These are phyloP conservation scores for Flaveria bidentis DNA, from an alignment of 129 eudicot species.

Conservation along the genomic window DNA sequence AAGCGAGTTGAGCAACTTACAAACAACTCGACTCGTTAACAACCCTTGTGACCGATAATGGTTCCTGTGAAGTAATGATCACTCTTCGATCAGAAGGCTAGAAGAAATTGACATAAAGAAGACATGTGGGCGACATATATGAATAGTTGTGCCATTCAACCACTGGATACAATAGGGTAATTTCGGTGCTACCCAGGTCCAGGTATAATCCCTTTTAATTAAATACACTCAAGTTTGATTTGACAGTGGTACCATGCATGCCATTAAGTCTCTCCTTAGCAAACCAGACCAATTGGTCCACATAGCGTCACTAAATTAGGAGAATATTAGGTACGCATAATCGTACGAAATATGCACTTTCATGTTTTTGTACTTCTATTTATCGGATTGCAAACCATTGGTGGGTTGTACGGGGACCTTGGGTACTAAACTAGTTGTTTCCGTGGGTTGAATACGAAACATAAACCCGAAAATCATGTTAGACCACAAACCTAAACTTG, in stretches of 20 bases:
- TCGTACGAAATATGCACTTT: conserved; percentile 23
- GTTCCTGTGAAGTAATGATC: no score
- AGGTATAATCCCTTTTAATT: background rate
- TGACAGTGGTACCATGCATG: background rate
- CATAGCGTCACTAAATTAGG: conserved; percentile 8
- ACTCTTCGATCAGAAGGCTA: no score
- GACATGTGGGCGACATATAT: no score
- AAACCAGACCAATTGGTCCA: conserved; percentile 18
- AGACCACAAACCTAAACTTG: background rate
- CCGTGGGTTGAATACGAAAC: no score
- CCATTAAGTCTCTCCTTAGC: conserved; percentile 10
- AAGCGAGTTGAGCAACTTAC: no score
- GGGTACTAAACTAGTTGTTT: no score
- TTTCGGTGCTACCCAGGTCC: no score
- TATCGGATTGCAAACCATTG: background rate
- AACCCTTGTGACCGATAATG: no score
- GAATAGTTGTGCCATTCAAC: no score
- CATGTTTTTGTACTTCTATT: background rate
- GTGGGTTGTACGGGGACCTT: background rate
- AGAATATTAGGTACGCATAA: background rate
- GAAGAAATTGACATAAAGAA: no score
- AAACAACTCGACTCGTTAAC: no score
- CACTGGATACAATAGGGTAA: no score
- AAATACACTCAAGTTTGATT: background rate
- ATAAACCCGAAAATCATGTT: background rate